Percentiles rank a stretch among this genome's conserved stretches.
These are phyloP conservation scores for Hypsizygus marmoreus DNA, from an alignment of 768 basidiomycete species.

Conservation along the genomic window DNA sequence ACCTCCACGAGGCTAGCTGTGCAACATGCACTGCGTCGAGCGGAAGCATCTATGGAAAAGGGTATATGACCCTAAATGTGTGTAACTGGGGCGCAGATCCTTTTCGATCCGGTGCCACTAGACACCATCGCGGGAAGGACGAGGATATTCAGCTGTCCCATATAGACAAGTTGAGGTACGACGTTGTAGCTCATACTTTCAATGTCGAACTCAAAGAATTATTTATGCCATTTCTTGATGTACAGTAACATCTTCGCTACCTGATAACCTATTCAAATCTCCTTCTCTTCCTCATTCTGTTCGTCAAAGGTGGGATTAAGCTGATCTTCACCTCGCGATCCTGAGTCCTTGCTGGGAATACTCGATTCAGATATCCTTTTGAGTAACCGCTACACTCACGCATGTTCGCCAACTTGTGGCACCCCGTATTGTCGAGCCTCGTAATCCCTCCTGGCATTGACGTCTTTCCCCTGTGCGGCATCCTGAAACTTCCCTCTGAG, in stretches of 20 bases:
- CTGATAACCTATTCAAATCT: constrained; percentile 1
- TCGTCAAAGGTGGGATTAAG: neutral
- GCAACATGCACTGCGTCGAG: too few species aligned
- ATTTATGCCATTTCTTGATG: neutral
- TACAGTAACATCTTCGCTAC: too few species aligned
- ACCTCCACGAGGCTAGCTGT: too few species aligned
- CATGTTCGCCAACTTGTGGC: neutral
- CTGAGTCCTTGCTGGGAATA: neutral
- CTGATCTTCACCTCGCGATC: neutral
- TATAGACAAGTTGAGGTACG: too few species aligned
- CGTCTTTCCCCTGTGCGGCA: constrained; percentile 17
- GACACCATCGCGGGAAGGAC: too few species aligned
- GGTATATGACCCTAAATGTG: too few species aligned
- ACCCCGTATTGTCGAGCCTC: neutral
- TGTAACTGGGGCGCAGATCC: too few species aligned
- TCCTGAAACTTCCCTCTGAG: constrained; percentile 20
- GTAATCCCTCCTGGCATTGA: neutral
- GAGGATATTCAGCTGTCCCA: too few species aligned
- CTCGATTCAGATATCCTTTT: neutral
- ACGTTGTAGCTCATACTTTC: neutral
- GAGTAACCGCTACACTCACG: neutral
- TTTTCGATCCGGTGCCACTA: too few species aligned
- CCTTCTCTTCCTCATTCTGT: constrained; percentile 3
- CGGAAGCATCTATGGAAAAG: too few species aligned
- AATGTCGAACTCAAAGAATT: neutral